Conservation (phyloP, 2,329 filamentous ascomycete genomes). For the Myriosclerotinia duriaeana region DNA sequence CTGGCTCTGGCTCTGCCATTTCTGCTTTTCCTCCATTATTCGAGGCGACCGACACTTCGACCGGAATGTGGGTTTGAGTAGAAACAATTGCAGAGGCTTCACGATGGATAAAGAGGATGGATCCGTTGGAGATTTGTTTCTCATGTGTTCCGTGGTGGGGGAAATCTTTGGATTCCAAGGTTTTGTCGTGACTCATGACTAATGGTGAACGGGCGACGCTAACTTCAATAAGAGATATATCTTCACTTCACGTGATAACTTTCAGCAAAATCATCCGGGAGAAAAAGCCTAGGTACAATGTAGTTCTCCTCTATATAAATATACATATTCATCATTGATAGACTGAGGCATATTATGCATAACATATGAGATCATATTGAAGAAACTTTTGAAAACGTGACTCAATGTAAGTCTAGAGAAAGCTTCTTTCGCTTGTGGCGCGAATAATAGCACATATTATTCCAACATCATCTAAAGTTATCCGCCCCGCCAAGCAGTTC, state of each 20-base stretch:
- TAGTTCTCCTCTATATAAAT: no score
- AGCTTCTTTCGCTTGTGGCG: background rate
- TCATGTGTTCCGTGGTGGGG: no score
- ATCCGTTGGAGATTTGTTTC: background rate
- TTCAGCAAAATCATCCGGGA: no score
- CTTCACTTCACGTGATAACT: no score
- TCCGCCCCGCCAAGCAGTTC: background rate
- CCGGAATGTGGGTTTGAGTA: background rate
- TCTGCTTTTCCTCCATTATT: background rate
- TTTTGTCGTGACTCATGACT: no score
- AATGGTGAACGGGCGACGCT: no score
- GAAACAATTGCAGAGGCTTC: background rate
- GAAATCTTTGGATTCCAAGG: no score
- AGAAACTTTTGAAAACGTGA: background rate
- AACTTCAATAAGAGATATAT: no score
- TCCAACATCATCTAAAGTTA: background rate
- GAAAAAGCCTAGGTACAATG: no score
- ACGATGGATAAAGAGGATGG: background rate
- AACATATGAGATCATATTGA: no score
- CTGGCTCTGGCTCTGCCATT: background rate
- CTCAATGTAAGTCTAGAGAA: background rate
- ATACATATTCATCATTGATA: no score
- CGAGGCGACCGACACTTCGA: constrained; percentile 1
- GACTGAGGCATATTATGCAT: no score
- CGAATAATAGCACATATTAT: background rate